Base-by-base conservation (phyloP, 768 basidiomycete genomes). In the Auricularia heimuer region DNA sequence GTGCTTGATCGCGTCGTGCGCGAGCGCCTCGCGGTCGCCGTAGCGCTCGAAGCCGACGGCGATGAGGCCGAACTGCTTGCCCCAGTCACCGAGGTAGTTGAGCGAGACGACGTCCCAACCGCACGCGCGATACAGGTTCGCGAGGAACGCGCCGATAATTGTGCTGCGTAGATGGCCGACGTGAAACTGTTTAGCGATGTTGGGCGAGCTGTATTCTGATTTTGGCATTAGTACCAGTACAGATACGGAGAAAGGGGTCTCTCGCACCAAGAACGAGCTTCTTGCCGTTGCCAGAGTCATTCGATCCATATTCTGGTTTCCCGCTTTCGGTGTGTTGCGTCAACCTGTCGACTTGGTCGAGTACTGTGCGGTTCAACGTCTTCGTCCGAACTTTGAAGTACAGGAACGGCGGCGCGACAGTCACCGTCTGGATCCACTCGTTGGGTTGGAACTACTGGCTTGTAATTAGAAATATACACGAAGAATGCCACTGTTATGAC, bases 141-240 rank as follows among this genome's bases (percentile, higher is more conserved):
- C 68, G 36, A 79, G 68, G 67, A 80, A 77, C 8, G 77, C 75
- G 33, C 78, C 78, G 63, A 79, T 78, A 69, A 79, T 77, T 35
- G 79, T 79, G 36, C 73, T 75, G 42, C 78, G 72, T 18, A 79
- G 71, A 66, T 79, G 77, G 24, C 78, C 75, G 35, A 75, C 77
- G 65, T 79, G 78, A 73, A 80, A 79, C 7, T 78, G 77, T 65
- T 78, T 80, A 11, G 79, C 78, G 65, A 80, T 80, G 70, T 79
- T 79, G 24, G 77, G 78, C 2, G 74, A 76, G 4, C 75, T 76
- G 68, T 76, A 80, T 63, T 80, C 79, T 65, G 62, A 3, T 54
- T n/a, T n/a, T n/a, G n/a, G n/a, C n/a, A n/a, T n/a, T n/a, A n/a
- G n/a, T n/a, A n/a, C n/a, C n/a, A n/a, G n/a, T n/a, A n/a, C n/a